phyloP scores from a whole-genome alignment of 306 rosid genomes.

The Calophaca sinica region DNA sequence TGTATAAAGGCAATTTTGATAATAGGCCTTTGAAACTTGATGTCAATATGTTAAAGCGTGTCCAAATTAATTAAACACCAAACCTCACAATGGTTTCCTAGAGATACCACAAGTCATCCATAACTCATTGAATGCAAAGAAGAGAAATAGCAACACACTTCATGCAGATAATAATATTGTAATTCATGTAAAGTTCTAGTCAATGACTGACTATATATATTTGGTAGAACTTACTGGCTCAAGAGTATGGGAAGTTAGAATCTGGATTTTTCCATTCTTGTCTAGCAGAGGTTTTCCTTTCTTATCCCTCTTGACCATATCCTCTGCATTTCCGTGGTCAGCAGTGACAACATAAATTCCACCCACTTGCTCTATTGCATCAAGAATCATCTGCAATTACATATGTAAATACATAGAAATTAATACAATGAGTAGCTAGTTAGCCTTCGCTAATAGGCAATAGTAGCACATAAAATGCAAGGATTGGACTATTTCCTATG shows the following conservation, averaged over 20 bases:
- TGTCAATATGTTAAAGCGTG: background rate
- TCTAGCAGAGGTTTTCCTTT: conserved; percentile 78
- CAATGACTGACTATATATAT: background rate
- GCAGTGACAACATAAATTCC: conserved; percentile 99
- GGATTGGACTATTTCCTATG: background rate
- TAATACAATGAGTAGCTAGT: conserved; percentile 6
- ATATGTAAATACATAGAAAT: conserved; percentile 3
- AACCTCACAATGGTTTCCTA: background rate
- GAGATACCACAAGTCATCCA: conserved; percentile 8
- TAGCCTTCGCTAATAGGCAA: conserved; percentile 3
- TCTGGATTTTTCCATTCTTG: conserved; percentile 87
- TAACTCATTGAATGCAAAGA: background rate
- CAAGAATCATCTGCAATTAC: conserved; percentile 81
- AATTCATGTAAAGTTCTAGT: conserved; percentile 15
- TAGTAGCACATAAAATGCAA: conserved; percentile 9
- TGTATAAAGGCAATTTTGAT: background rate
- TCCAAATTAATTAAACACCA: background rate
- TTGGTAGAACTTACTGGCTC: conserved; percentile 75
- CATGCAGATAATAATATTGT: background rate
- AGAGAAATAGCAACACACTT: too few relatives aligned
- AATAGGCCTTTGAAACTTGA: background rate
- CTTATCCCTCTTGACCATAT: conserved; percentile 96
- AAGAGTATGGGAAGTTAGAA: conserved; percentile 97
- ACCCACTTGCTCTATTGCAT: conserved; percentile 90
- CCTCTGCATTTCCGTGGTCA: conserved; percentile 98